Conservation (phyloP, 805 yeast genomes). For the Scheffersomyces coipomensis region DNA sequence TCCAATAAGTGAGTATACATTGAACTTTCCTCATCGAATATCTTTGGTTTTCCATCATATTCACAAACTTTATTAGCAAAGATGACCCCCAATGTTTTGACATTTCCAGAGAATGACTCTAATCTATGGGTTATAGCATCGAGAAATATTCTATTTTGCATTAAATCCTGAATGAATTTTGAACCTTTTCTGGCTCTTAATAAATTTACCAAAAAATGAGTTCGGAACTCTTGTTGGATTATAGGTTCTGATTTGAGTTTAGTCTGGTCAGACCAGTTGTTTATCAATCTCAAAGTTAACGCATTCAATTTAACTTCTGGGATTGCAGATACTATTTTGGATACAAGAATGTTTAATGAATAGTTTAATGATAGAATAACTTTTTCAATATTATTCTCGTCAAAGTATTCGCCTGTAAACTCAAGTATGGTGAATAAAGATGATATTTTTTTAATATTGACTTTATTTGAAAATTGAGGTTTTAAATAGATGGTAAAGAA, state of each 20-base stretch:
- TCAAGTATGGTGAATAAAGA: slow-evolving; percentile 17
- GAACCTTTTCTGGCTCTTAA: slow-evolving; percentile 12
- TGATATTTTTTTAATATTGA: slow-evolving; percentile 8
- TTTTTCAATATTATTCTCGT: slow-evolving; percentile 3
- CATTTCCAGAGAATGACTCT: slow-evolving; percentile 43
- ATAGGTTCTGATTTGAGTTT: slow-evolving; percentile 40
- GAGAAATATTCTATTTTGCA: slow-evolving; percentile 41
- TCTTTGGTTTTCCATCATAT: slow-evolving; percentile 22
- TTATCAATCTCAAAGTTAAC: slow-evolving; percentile 7
- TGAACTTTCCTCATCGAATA: slow-evolving; percentile 29
- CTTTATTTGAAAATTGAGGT: slow-evolving; percentile 2
- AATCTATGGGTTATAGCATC: slow-evolving; percentile 53
- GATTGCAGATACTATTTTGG: slow-evolving; percentile 8
- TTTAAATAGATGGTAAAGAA: slow-evolving; percentile 13
- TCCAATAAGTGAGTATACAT: slow-evolving; percentile 21
- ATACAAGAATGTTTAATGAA: slow-evolving; percentile 16
- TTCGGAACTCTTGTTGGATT: slow-evolving; percentile 44
- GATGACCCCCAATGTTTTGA: slow-evolving; percentile 54
- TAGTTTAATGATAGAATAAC: slow-evolving; percentile 16
- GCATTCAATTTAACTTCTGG: slow-evolving; percentile 3
- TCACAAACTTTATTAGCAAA: slow-evolving; percentile 53
- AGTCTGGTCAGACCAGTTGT: slow-evolving; percentile 23
- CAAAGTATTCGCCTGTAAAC: slow-evolving; percentile 10
- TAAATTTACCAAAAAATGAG: slow-evolving; percentile 46
- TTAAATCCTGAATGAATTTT: slow-evolving; percentile 21